Conservation (phyloP, 768 basidiomycete species). For the Rhodocollybia butyracea region DNA sequence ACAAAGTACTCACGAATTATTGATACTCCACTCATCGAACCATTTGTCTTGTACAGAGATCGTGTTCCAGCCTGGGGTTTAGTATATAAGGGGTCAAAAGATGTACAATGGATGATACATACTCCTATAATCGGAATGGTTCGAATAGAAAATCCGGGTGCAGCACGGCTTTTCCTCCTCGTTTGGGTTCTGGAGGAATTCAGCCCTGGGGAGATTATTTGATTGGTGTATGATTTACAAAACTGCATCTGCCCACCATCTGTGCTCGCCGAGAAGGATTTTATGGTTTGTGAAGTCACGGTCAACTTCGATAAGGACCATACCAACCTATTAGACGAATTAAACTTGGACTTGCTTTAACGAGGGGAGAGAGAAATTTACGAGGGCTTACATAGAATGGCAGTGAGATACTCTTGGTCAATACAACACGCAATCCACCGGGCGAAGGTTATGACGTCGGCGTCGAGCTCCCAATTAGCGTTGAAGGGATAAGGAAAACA, state of each 20-base stretch:
- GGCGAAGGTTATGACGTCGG: not conserved
- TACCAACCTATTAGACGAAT: not conserved
- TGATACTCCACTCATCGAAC: not conserved
- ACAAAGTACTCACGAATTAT: not conserved
- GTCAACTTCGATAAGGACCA: constrained; percentile 3
- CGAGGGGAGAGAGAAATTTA: not conserved
- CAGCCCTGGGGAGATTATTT: not conserved
- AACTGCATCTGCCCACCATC: not conserved
- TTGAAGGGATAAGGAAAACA: constrained; percentile 1
- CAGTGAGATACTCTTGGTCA: not conserved
- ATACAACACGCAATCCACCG: constrained; percentile 2
- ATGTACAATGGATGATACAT: not conserved
- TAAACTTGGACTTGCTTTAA: not conserved
- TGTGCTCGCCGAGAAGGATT: not conserved
- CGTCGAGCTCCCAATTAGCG: constrained; percentile 1
- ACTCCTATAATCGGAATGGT: not conserved
- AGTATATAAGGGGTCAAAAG: not conserved
- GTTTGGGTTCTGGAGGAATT: not conserved
- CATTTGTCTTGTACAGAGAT: not conserved
- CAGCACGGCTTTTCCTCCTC: not conserved
- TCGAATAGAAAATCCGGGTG: not conserved
- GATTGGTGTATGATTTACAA: not conserved
- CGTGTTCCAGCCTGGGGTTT: not conserved
- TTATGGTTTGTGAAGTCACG: not conserved
- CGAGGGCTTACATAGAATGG: constrained; percentile 1